Base-by-base conservation (phyloP, 495 filamentous ascomycete species). In the Pyronema omphalodes region DNA sequence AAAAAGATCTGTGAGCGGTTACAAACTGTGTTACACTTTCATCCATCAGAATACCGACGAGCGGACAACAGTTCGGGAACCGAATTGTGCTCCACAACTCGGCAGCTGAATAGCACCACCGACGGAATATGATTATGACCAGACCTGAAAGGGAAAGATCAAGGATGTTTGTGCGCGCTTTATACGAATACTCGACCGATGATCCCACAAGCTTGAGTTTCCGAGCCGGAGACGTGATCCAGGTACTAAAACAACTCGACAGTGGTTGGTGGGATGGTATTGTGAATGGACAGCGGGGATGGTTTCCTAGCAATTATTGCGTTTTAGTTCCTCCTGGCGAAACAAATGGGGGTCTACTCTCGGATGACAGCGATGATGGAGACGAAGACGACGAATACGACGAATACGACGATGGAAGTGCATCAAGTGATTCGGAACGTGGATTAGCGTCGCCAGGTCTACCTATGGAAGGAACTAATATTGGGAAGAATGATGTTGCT, bases 231-330 rank as follows among this genome's bases (percentile, higher is more conserved):
- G 91, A 96, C 65, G 79, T 94, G 54, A 96, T 98, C 56, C 88
- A 95, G 70, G 91, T 98, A 60, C 83, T 98, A 55, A 98, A 93
- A 54, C 88, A 94, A 68, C 73, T 98, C 41, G 93, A 95, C 62
- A 96, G 88, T 57, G 91, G 91, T 7, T 98, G 91, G 91, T 98
- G 91, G 91, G 91, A 98, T 70, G 91, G 91, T 8, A 85, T 96
- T 39, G 89, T 96, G 64, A 82, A 88, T 57, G 87, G 83, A 44
- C 80, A 89, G 55, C 80, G 91, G 58, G 91, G 91, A 53, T 98
- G 91, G 91, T 98, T 98, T 70, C 91, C 91, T 7, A 96, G 91
- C 74, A 98, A 98, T 67, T 98, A 98, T 70, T 96, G 91, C 69
- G 76, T 81, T 52, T 76, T 91, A 40, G 83, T 95, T 61, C 83